These are phyloP conservation scores for Pythium biforme DNA, from an alignment of 352 stramenopile species.

Conservation along the genomic window DNA sequence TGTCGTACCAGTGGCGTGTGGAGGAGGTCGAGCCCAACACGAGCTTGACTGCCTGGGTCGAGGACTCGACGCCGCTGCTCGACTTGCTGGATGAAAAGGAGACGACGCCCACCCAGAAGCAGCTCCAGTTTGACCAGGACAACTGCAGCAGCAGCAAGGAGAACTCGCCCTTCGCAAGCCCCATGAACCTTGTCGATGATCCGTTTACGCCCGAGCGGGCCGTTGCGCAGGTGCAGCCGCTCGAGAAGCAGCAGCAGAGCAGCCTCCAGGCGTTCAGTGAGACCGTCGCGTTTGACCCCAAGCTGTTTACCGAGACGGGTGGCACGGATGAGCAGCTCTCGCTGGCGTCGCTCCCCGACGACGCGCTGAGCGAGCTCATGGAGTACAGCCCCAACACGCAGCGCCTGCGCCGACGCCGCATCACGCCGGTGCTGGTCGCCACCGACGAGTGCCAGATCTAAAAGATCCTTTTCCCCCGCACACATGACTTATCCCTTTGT, in stretches of 20 bases:
- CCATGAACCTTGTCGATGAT: constrained; percentile 1
- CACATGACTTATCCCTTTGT: neutral
- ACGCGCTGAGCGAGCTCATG: constrained; percentile 22
- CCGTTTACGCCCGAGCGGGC: neutral
- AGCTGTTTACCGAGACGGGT: neutral
- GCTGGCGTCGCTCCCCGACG: constrained; percentile 16
- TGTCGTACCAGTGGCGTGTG: constrained; percentile 58
- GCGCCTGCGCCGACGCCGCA: constrained; percentile 19
- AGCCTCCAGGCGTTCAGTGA: constrained; percentile 21
- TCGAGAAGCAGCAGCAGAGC: constrained; percentile 9
- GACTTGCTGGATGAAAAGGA: constrained; percentile 10
- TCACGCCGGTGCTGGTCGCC: constrained; percentile 24
- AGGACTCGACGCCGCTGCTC: constrained; percentile 14
- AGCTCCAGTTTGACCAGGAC: constrained; percentile 22
- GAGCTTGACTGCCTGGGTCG: constrained; percentile 13
- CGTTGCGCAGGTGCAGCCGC: constrained; percentile 7
- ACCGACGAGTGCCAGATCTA: constrained; percentile 26
- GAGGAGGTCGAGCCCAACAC: neutral
- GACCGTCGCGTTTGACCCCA: constrained; percentile 20
- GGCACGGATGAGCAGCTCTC: constrained; percentile 10
- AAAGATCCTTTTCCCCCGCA: no score
- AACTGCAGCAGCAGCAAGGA: constrained; percentile 21
- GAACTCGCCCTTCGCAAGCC: constrained; percentile 18
- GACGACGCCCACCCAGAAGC: constrained; percentile 4
- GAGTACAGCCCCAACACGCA: constrained; percentile 25